Percentiles rank a stretch among this genome's conserved stretches.
Conservation (phyloP, 495 filamentous ascomycete genomes). For the Tuber magnatum region DNA sequence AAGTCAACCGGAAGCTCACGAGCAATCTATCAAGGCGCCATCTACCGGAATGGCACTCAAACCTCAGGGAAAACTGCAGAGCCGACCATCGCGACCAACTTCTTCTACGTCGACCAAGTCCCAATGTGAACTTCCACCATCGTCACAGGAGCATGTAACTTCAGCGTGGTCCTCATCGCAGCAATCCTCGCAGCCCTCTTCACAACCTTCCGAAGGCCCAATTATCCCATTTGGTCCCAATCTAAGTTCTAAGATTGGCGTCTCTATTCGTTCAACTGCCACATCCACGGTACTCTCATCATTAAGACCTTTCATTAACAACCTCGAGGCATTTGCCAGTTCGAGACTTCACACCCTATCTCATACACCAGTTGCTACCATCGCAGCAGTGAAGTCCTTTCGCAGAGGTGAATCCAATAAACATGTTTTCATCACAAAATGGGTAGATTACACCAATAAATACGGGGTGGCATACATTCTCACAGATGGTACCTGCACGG, state of each 20-base stretch:
- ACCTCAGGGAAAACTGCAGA: slow-evolving; percentile 13
- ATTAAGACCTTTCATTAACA: slow-evolving; percentile 29
- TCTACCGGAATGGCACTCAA: slow-evolving; percentile 19
- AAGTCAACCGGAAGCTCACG: slow-evolving; percentile 42
- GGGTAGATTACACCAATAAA: slow-evolving; percentile 92
- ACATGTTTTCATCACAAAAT: slow-evolving; percentile 62
- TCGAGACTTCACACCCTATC: slow-evolving; percentile 25
- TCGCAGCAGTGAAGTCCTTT: slow-evolving; percentile 30
- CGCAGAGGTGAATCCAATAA: slow-evolving; percentile 32
- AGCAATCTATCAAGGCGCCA: slow-evolving; percentile 29
- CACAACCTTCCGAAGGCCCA: slow-evolving; percentile 8
- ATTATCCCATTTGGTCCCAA: slow-evolving; percentile 29
- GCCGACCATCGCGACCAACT: slow-evolving; percentile 3
- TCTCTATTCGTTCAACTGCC: slow-evolving; percentile 31
- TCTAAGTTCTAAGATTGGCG: slow-evolving; percentile 33
- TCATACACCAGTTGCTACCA: slow-evolving; percentile 27
- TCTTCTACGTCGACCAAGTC: not conserved
- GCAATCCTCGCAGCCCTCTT: not conserved
- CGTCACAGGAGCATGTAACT: not conserved
- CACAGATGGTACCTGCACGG: slow-evolving; percentile 75
- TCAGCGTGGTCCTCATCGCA: not conserved
- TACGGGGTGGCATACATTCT: slow-evolving; percentile 81
- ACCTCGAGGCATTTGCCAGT: slow-evolving; percentile 30
- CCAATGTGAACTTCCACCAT: not conserved
- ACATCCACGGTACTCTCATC: slow-evolving; percentile 33